A percentile compares a stretch with the other conserved stretches of the same genome.
Conservation (phyloP, 2,329 filamentous ascomycete genomes). For the Clarireedia homoeocarpa region DNA sequence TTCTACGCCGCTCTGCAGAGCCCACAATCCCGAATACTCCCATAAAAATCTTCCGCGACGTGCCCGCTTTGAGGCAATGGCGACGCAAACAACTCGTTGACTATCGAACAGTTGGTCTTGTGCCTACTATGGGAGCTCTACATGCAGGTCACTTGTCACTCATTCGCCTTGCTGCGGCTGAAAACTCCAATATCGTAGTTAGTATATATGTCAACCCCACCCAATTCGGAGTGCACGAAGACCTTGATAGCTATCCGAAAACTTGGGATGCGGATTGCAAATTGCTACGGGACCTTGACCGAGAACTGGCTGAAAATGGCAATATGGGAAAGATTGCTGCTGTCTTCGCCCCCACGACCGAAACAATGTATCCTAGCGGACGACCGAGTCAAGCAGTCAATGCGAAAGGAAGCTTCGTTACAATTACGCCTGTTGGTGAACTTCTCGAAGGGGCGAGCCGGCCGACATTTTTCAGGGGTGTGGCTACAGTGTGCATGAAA, state of each 20-base stretch:
- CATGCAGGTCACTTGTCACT: conserved; percentile 85
- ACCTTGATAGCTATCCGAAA: conserved; percentile 80
- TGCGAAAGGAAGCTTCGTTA: conserved; percentile 82
- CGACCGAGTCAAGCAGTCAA: conserved; percentile 60
- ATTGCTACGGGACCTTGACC: conserved; percentile 59
- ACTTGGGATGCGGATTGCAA: conserved; percentile 76
- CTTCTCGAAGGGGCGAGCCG: conserved; percentile 77
- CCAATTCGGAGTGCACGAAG: conserved; percentile 86
- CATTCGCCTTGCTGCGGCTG: conserved; percentile 72
- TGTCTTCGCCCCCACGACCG: conserved; percentile 77
- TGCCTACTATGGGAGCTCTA: conserved; percentile 97
- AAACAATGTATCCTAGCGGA: conserved; percentile 81
- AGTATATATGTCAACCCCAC: conserved; percentile 95
- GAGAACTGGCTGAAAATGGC: conserved; percentile 56
- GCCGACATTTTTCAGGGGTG: conserved; percentile 92
- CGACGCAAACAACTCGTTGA: conserved; percentile 57
- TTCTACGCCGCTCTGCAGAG: conserved; percentile 14
- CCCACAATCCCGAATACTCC: conserved; percentile 42
- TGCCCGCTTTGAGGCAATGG: conserved; percentile 62
- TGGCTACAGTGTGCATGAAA: conserved; percentile 95
- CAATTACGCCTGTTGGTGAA: conserved; percentile 74
- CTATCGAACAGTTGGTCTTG: conserved; percentile 71
- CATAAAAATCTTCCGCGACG: conserved; percentile 69
- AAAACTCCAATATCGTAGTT: conserved; percentile 82
- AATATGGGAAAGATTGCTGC: conserved; percentile 64